Base-by-base conservation (phyloP, 441 rosid genomes). In the Croton setiger region DNA sequence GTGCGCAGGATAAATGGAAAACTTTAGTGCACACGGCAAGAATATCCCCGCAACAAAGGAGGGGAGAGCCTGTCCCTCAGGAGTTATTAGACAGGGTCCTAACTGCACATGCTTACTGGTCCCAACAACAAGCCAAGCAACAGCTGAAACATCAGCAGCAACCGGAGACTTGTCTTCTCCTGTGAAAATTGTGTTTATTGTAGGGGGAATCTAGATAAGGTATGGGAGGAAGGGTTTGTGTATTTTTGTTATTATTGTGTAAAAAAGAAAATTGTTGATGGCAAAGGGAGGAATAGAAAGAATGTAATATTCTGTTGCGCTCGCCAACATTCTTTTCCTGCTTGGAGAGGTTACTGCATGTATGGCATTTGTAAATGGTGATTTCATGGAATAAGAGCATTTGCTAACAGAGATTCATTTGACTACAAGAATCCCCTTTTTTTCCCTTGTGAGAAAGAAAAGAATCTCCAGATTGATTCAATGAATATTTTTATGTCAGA, bases 31-130 rank as follows among this genome's bases (percentile, higher is more conserved):
- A 93, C 82, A 96, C 97, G 5, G 96, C 98, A 47, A 91, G 88
- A 81, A 96, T 93, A 79, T 84, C 97, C 49, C 99, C 97, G 9
- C 98, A 89, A 64, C 99, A 96, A 80, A 88, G 99, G 85, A 86
- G 99, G 81, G 98, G 97, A 74, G 97, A 91, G 85, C 96, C 98
- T 12, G 98, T 95, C 31, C 98, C 99, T 0, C 97, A 95, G 80
- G 98, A 90, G 74, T 93, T 95, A 52, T 61, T 95, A 69, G 92
- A 96, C 81, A 75, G 99, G 74, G 99, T 96, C 33, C 79, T 92
- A 51, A 80, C 80, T 2, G 98, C 96, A 2, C 99, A 92, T 48
- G 93, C 97, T 13, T 88, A 82, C 78, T 96, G 99, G 96, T 83
- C 92, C 65, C 86, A 88, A 70, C 97, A 92, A 49, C 96, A 90